Conservation (phyloP, 352 stramenopile genomes). For the Pythium myriotylum region DNA sequence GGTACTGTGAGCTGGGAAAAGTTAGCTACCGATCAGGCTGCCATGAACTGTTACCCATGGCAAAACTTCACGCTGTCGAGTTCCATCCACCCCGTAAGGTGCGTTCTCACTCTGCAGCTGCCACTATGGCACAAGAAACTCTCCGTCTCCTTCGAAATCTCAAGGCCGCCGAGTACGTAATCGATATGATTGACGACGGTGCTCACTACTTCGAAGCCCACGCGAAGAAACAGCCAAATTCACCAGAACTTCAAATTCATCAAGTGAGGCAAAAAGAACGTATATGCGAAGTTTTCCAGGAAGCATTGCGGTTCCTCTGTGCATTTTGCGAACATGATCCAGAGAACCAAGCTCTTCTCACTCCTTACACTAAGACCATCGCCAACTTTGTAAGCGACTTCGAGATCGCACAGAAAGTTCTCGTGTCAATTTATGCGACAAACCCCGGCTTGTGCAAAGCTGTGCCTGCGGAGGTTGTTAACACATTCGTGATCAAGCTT, state of each 20-base stretch:
- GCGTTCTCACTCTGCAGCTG: conserved; percentile 14
- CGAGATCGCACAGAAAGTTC: conserved; percentile 59
- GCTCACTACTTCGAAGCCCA: conserved; percentile 74
- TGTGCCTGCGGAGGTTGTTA: conserved; percentile 60
- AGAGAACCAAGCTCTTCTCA: conserved; percentile 55
- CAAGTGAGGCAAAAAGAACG: conserved; percentile 43
- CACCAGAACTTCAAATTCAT: not conserved
- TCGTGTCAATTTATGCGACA: conserved; percentile 54
- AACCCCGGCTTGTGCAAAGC: conserved; percentile 55
- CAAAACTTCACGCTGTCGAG: conserved; percentile 1
- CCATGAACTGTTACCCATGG: conserved; percentile 35
- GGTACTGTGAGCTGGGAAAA: conserved; percentile 44
- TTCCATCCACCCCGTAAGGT: conserved; percentile 12
- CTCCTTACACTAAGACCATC: conserved; percentile 51
- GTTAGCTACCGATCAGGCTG: conserved; percentile 53
- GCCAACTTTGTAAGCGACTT: conserved; percentile 55
- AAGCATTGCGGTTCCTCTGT: conserved; percentile 62
- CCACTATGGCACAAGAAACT: conserved; percentile 42
- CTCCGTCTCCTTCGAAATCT: conserved; percentile 62
- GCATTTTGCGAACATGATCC: conserved; percentile 47
- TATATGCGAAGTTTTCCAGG: conserved; percentile 55
- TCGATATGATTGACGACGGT: conserved; percentile 70
- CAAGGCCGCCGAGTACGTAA: conserved; percentile 52
- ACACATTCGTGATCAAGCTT: conserved; percentile 49
- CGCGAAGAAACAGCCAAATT: conserved; percentile 15